phyloP scores from a whole-genome alignment of 257 asterid genomes.

The Leptodermis oblonga region DNA sequence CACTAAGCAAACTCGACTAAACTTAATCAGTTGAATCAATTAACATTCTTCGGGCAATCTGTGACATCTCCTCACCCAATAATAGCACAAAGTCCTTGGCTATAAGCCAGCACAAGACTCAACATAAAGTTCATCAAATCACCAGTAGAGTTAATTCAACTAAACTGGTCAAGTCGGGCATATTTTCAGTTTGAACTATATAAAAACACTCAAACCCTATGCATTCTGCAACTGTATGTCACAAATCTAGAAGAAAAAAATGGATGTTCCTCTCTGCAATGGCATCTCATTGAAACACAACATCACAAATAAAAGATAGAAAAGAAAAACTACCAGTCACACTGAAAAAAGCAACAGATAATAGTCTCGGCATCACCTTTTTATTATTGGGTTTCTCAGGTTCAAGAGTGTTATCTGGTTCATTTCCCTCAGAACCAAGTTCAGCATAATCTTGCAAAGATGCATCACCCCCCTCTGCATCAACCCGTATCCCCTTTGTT shows the following conservation, averaged over 20 bases:
- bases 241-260: background rate
- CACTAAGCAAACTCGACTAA: too few relatives aligned
- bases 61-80: background rate
- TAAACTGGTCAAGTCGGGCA: background rate
- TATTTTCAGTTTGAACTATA: background rate
- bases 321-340: constrained; percentile 1
- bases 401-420: constrained; percentile 43
- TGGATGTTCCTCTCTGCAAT: background rate
- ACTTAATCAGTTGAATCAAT: background rate
- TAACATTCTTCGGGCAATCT: background rate
- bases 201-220: background rate
- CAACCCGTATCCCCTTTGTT: constrained; percentile 70
- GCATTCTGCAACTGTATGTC: background rate
- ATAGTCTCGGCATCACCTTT: constrained; percentile 48
- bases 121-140: background rate
- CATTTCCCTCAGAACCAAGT: constrained; percentile 45
- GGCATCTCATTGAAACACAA: too few relatives aligned
- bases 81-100: background rate
- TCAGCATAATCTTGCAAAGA: constrained; percentile 68
- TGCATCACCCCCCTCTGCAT: constrained; percentile 91
- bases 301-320: background rate
- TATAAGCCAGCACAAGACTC: background rate
- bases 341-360: background rate
- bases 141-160: background rate
- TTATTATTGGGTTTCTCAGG: constrained; percentile 55